Base-by-base conservation (phyloP, 805 yeast species). In the Teunomyces pallodes region DNA sequence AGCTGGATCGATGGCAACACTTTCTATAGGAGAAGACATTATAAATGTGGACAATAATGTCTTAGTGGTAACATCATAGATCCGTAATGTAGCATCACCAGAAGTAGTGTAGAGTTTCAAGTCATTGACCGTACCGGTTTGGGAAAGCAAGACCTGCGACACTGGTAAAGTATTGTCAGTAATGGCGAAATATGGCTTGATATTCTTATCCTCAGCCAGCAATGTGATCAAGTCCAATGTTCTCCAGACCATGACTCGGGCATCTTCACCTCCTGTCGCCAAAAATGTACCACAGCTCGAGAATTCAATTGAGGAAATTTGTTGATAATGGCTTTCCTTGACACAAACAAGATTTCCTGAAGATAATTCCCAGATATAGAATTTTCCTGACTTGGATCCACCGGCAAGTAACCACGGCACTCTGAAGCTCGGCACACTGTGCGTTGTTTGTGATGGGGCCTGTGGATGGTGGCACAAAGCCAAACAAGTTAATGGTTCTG, bases 271-370 rank as follows among this genome's bases (percentile, higher is more conserved):
- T n/a, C 86, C 88, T 4, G 91, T 79, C 5, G 87, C 76, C 38
- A 92, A 61, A 48, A 80, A 84, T 17, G 83, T 78, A n/a, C 75
- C 75, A 59, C 90, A 87, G 9, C 67, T 53, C 0, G 87, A 70
- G 57, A 87, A 81, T 53, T 74, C 75, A 31, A 92, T 62, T 29
- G 74, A 75, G 0, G 84, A 76, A 6, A 90, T 77, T 5, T 77
- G 73, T 66, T 92, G 97, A 64, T 89, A 92, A 68, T 92, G 98
- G 0, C 89, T 84, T 44, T 87, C 91, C 59, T 81, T 82, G 3
- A 82, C 95, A 42, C 80, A 73, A 20, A 91, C 59, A 42, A 94
- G 72, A 20, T 80, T 67, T 0, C 98, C 98, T 1, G 94, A 85
- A 8, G 76, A 65, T 45, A 91, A 61, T 57, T 90, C 96, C 98